Evolutionary conservation across 1,284 basidiomycete species (phyloP).

Genomic region (Macrocybe sp.): DNA sequence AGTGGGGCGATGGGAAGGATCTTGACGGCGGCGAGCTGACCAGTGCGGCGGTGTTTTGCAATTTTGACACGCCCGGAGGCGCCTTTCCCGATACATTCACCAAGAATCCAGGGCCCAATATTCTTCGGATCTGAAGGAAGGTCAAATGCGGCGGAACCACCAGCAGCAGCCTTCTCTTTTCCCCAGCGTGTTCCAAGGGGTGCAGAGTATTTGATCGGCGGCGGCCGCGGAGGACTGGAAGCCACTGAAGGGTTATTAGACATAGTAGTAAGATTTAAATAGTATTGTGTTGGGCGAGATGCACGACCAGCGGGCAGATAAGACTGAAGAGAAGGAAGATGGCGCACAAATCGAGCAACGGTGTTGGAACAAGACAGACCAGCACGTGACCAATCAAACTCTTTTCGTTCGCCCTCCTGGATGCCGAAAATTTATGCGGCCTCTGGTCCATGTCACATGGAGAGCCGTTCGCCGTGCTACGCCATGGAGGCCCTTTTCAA

Average conservation of each 20-base stretch:
- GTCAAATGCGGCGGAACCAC: slow-evolving; percentile 59
- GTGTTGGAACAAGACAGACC: too few relatives aligned
- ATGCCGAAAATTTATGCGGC: too few relatives aligned
- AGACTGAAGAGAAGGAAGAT: slow-evolving; percentile 3
- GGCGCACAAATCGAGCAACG: too few relatives aligned
- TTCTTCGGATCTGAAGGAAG: slow-evolving; percentile 68
- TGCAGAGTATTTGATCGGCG: slow-evolving; percentile 61
- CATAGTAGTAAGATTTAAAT: slow-evolving; percentile 16
- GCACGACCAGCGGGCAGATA: slow-evolving; percentile 35
- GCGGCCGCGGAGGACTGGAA: slow-evolving; percentile 59
- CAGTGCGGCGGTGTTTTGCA: slow-evolving; percentile 84
- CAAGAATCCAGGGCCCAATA: slow-evolving; percentile 83
- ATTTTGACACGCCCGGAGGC: slow-evolving; percentile 95
- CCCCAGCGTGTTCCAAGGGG: slow-evolving; percentile 77
- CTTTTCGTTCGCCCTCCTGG: too few relatives aligned
- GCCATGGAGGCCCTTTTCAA: slow-evolving; percentile 6
- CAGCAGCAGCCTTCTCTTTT: slow-evolving; percentile 76
- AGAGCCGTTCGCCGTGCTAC: slow-evolving; percentile 11
- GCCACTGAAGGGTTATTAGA: slow-evolving; percentile 32
- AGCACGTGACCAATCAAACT: too few relatives aligned
- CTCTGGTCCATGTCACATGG: slow-evolving; percentile 21
- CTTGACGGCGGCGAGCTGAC: slow-evolving; percentile 95
- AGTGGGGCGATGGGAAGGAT: slow-evolving; percentile 90
- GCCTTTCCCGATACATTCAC: slow-evolving; percentile 93
- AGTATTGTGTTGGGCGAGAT: slow-evolving; percentile 17